A percentile compares a stretch with the other conserved stretches of the same genome.
Evolutionary conservation across 306 rosid genomes (phyloP).

Genomic region (Trifolium pratense): DNA sequence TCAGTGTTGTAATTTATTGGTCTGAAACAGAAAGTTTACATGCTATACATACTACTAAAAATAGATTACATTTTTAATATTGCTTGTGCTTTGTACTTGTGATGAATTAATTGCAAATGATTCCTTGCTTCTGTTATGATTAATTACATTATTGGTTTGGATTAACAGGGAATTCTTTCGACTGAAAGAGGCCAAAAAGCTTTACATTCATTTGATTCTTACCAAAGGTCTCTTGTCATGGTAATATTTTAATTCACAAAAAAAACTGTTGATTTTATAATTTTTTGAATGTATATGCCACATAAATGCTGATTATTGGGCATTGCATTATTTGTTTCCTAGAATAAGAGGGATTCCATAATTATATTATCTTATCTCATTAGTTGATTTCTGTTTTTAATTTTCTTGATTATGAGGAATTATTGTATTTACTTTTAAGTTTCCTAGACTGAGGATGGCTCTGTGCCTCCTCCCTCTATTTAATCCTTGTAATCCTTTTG

Average conservation of each 20-base stretch:
- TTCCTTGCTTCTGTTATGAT: conserved; percentile 27
- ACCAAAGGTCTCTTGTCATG: conserved; percentile 81
- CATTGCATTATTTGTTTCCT: too few species aligned
- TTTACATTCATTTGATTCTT: conserved; percentile 67
- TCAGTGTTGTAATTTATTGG: conserved; percentile 25
- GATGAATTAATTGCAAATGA: conserved; percentile 13
- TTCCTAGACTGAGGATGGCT: too few species aligned
- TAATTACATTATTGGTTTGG: conserved; percentile 35
- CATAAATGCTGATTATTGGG: too few species aligned
- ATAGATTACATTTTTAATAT: conserved; percentile 5
- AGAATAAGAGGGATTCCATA: too few species aligned
- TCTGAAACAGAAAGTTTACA: conserved; percentile 22
- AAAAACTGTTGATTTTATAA: neutral
- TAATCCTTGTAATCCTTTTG: too few species aligned
- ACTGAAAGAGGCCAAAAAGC: conserved; percentile 81
- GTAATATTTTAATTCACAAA: conserved; percentile 43
- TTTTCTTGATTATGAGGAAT: too few species aligned
- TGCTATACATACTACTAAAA: neutral
- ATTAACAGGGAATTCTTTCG: conserved; percentile 75
- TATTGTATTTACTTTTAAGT: too few species aligned
- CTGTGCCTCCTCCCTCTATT: too few species aligned
- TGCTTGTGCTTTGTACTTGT: neutral
- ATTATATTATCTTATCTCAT: too few species aligned
- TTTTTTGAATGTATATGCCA: neutral
- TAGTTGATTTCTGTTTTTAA: too few species aligned